phyloP scores from a whole-genome alignment of 2,329 filamentous ascomycete genomes.

The Hyphodiscus sp. region DNA sequence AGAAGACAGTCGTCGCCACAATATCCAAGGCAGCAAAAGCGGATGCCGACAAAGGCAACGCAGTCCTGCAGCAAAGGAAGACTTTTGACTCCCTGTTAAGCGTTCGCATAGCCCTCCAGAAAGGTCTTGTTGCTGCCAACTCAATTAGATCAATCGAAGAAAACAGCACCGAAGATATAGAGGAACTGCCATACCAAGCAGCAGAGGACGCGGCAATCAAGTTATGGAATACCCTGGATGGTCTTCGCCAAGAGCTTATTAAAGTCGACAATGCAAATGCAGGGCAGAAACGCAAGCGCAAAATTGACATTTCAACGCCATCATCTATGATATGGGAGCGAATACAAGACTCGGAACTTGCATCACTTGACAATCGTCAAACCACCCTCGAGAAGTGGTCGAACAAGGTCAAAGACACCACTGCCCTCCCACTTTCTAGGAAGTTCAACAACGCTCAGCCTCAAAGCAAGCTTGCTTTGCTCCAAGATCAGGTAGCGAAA shows the following conservation, averaged over 20 bases:
- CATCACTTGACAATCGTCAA: conserved; percentile 55
- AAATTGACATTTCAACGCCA: conserved; percentile 47
- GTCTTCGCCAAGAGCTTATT: conserved; percentile 56
- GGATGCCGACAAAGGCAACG: conserved; percentile 78
- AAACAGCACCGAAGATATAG: conserved; percentile 34
- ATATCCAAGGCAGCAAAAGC: conserved; percentile 58
- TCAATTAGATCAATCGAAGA: conserved; percentile 50
- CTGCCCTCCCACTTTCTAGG: conserved; percentile 47
- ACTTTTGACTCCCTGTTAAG: conserved; percentile 86
- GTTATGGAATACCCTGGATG: conserved; percentile 75
- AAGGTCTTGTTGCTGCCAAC: conserved; percentile 77
- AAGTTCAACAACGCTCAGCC: conserved; percentile 48
- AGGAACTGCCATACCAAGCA: conserved; percentile 53
- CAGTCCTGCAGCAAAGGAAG: conserved; percentile 78
- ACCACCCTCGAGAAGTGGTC: conserved; percentile 87
- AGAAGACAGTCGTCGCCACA: conserved; percentile 58
- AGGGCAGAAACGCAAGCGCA: conserved; percentile 57
- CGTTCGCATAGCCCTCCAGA: conserved; percentile 86
- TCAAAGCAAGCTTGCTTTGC: conserved; percentile 59
- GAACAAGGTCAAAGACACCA: conserved; percentile 61
- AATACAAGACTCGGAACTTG: conserved; percentile 59
- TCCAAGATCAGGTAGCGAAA: conserved; percentile 62
- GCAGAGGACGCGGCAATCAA: conserved; percentile 82
- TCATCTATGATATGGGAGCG: conserved; percentile 65
- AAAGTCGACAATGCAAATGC: conserved; percentile 37